Percentiles rank a stretch among this genome's conserved stretches.
phyloP scores from a whole-genome alignment of 1,284 basidiomycete species.

The Heterobasidion irregulare region DNA sequence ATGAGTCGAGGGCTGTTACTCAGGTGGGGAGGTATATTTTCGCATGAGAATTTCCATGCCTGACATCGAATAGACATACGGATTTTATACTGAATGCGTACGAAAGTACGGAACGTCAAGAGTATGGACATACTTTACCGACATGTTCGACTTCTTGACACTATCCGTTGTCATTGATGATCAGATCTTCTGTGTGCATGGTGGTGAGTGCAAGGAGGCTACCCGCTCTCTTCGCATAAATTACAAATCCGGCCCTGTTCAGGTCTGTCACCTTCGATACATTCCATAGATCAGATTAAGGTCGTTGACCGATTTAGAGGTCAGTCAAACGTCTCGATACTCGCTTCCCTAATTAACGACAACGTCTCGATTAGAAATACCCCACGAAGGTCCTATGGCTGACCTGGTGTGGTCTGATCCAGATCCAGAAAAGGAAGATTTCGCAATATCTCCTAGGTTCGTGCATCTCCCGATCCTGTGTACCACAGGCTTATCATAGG shows the following conservation, averaged over 20 bases:
- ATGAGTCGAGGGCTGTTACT: constrained; percentile 96
- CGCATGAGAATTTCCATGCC: constrained; percentile 10
- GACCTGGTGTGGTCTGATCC: constrained; percentile 99
- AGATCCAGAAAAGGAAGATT: constrained; percentile 98
- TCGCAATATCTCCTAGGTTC: constrained; percentile 95
- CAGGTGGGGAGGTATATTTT: constrained; percentile 55
- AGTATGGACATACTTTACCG: constrained; percentile 99
- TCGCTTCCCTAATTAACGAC: constrained; percentile 12
- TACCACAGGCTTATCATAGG: constrained; percentile 7
- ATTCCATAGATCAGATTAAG: constrained; percentile 99
- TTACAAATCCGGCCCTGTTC: constrained; percentile 5
- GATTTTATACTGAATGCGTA: constrained; percentile 98
- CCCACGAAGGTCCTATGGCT: constrained; percentile 99
- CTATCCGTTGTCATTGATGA: constrained; percentile 98
- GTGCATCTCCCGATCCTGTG: constrained; percentile 18
- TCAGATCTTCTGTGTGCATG: constrained; percentile 98
- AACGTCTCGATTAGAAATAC: constrained; percentile 67
- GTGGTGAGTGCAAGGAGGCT: constrained; percentile 46
- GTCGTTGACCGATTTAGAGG: constrained; percentile 97
- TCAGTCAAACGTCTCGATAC: constrained; percentile 23
- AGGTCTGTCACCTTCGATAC: constrained; percentile 96
- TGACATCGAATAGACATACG: constrained; percentile 73
- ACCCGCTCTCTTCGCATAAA: neutral
- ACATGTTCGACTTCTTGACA: constrained; percentile 99
- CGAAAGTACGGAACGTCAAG: constrained; percentile 95